Evolutionary conservation across 2,329 filamentous ascomycete species (phyloP).

Genomic region (Elsinoe fawcettii): DNA sequence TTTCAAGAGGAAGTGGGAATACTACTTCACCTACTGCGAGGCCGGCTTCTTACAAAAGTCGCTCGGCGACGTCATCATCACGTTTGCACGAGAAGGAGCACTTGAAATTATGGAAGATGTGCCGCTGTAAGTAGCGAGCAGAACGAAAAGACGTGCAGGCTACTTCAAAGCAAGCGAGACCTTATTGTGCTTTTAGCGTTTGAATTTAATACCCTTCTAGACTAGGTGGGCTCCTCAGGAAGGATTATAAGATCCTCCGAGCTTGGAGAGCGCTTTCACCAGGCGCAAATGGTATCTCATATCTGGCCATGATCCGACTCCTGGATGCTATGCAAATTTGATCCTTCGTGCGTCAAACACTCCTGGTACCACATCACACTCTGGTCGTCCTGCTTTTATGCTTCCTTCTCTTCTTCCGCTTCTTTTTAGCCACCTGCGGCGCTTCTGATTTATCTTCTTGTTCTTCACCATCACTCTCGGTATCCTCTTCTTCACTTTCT

Average conservation of each 20-base stretch:
- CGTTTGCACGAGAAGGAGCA: constrained; percentile 57
- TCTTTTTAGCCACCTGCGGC: constrained; percentile 19
- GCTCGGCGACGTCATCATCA: constrained; percentile 65
- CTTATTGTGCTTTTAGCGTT: background rate
- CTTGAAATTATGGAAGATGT: constrained; percentile 63
- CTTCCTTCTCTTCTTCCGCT: constrained; percentile 26
- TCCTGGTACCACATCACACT: constrained; percentile 1
- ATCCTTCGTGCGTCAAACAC: no score
- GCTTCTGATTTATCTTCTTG: constrained; percentile 20
- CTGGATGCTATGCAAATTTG: no score
- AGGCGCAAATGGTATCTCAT: constrained; percentile 4
- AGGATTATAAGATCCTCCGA: background rate
- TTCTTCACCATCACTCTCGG: constrained; percentile 18
- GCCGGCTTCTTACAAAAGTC: constrained; percentile 66
- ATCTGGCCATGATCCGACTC: background rate
- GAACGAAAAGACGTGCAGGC: background rate
- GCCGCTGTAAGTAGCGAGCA: constrained; percentile 43
- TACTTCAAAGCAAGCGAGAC: background rate
- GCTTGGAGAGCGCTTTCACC: background rate
- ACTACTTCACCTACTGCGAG: constrained; percentile 70
- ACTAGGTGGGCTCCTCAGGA: background rate
- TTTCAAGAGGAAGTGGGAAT: constrained; percentile 67
- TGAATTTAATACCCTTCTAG: constrained; percentile 14
- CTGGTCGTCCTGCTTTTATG: constrained; percentile 31
- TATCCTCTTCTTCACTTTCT: constrained; percentile 21